Conservation (phyloP, 768 basidiomycete genomes). For the Lyophyllum shimeji region DNA sequence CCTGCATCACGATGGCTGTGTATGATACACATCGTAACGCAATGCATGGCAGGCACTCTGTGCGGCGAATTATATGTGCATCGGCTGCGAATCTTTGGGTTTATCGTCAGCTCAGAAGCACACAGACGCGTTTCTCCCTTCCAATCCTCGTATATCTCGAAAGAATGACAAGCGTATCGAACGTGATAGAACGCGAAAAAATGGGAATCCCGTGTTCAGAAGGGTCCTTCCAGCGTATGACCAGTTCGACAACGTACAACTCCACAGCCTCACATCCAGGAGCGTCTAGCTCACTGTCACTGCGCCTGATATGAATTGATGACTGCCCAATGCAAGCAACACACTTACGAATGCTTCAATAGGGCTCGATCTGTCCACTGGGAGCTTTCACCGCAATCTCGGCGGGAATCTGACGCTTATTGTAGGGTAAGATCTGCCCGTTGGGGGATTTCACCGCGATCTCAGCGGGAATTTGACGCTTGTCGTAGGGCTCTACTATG, state of each 20-base stretch:
- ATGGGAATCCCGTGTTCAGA: neutral
- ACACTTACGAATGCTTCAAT: conserved; percentile 1
- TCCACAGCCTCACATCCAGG: neutral
- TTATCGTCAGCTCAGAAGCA: neutral
- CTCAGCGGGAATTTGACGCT: too few species aligned
- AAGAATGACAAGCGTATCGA: conserved; percentile 14
- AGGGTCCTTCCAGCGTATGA: conserved; percentile 13
- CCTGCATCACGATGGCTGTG: neutral
- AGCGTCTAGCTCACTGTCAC: conserved; percentile 4
- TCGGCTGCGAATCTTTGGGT: too few species aligned
- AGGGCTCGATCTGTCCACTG: conserved; percentile 17
- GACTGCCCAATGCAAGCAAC: neutral
- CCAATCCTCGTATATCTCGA: conserved; percentile 5
- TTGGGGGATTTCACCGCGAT: too few species aligned
- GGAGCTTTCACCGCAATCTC: conserved; percentile 26
- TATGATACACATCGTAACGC: neutral
- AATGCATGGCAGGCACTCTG: neutral
- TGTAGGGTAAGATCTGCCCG: too few species aligned
- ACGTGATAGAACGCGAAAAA: neutral
- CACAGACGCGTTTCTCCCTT: neutral
- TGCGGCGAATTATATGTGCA: too few species aligned
- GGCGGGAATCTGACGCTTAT: conserved; percentile 27
- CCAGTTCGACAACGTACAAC: conserved; percentile 4
- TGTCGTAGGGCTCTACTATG: conserved; percentile 18
- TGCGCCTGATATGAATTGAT: neutral